Percentiles rank a stretch among this genome's conserved stretches.
These are phyloP conservation scores for Euphorbia tirucalli DNA, from an alignment of 345 rosid genomes.

Conservation along the genomic window DNA sequence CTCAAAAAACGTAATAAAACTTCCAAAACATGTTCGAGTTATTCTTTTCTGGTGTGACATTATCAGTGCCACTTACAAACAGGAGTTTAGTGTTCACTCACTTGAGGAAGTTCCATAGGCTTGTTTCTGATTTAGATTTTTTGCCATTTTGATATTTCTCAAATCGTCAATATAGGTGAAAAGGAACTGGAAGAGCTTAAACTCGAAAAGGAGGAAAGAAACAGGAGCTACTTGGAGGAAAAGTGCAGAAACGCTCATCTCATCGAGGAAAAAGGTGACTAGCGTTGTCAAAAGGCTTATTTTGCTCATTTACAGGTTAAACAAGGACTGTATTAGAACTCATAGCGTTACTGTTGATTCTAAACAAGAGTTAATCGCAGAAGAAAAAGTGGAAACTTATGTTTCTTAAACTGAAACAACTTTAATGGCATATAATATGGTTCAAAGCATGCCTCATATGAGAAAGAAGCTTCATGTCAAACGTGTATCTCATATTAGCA, in stretches of 20 bases:
- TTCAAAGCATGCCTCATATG: background rate
- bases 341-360: background rate
- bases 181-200: conserved; percentile 64
- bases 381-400: conserved; percentile 9
- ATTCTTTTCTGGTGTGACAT: background rate
- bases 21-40: conserved; percentile 8
- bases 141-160: background rate
- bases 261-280: conserved; percentile 66
- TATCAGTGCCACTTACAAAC: conserved; percentile 4
- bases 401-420: background rate
- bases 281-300: conserved; percentile 1
- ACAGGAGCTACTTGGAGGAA: conserved; percentile 50
- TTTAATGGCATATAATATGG: background rate
- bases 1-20: background rate
- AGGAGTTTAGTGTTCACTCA: background rate
- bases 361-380: background rate
- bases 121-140: conserved; percentile 10
- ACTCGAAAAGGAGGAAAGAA: conserved; percentile 49
- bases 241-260: conserved; percentile 38
- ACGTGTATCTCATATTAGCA: conserved; percentile 1
- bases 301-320: background rate
- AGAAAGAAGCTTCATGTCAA: background rate
- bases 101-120: background rate
- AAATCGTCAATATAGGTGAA: conserved; percentile 48
- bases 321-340: background rate